Conservation (phyloP, 2,329 filamentous ascomycete species). For the Clarireedia hainanense region DNA sequence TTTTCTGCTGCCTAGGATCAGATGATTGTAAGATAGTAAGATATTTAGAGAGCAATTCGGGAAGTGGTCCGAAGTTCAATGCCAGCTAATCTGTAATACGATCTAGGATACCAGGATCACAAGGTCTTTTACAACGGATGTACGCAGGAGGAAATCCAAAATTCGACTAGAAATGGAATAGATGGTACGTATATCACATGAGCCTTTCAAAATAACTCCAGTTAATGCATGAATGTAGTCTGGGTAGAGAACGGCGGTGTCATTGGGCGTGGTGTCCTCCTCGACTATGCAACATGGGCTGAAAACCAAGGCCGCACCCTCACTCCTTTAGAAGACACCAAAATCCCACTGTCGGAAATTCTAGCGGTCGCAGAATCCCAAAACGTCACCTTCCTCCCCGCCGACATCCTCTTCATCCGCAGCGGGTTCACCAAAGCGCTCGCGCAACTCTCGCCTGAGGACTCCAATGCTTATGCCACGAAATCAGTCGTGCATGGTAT, state of each 20-base stretch:
- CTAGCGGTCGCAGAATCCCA: slow-evolving; percentile 30
- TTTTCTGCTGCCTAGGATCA: not conserved
- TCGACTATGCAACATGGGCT: slow-evolving; percentile 50
- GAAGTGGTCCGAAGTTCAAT: no score
- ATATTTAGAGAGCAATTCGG: no score
- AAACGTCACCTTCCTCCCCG: slow-evolving; percentile 29
- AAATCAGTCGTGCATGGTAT: slow-evolving; percentile 18
- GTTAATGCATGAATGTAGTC: slow-evolving; percentile 16
- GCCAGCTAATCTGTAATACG: no score
- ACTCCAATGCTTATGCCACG: slow-evolving; percentile 7
- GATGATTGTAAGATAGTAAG: no score
- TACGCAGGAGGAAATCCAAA: slow-evolving; percentile 22
- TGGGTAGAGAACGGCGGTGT: slow-evolving; percentile 38
- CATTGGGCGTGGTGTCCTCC: slow-evolving; percentile 41
- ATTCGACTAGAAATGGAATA: slow-evolving; percentile 20
- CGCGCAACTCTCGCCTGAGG: not conserved
- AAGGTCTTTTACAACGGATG: slow-evolving; percentile 30
- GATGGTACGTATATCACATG: slow-evolving; percentile 14
- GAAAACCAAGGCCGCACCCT: slow-evolving; percentile 45
- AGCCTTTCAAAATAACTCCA: not conserved
- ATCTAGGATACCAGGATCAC: slow-evolving; percentile 26
- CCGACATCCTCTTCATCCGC: slow-evolving; percentile 35
- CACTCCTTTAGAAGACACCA: slow-evolving; percentile 40
- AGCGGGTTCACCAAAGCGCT: slow-evolving; percentile 27
- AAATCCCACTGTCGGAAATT: slow-evolving; percentile 26